Evolutionary conservation across 2,329 filamentous ascomycete species (phyloP), one percentile per base, ranked within the genome.

Genomic region (Dactylellina haptotyla): DNA sequence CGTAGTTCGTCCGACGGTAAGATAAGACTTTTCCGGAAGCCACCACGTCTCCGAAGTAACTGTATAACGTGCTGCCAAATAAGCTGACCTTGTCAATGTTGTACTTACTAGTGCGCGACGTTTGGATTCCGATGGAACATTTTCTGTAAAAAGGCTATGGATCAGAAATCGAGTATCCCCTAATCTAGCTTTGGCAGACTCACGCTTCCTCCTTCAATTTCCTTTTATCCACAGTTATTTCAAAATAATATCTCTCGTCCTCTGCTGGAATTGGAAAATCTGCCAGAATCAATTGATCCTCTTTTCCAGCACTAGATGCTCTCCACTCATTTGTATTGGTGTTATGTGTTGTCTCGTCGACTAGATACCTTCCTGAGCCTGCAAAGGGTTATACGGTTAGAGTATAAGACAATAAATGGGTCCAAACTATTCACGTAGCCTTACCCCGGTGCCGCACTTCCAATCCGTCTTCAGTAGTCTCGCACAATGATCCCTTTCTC

Each of bases 231-330:
- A 58, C 39, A 5, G 54, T 46, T 32, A 58, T 39, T 23, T 58
- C 54, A 20, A 58, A 58, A 23, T 58, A 58, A 25, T 58, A 46
- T n/a, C 54, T 45, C 16, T 58, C 37, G 6, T 18, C 37, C n/a
- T 58, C 54, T 2, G 25, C 54, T 20, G 54, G 39, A 6, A 58
- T 46, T 10, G 54, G 39, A 46, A 30, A 34, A 28, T 58, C 26
- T 10, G 54, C 28, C 30, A 58, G 25, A 6, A 58, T 58, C 6
- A 30, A 18, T 46, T 58, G 54, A 4, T 4, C 20, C 9, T 3
- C 34, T 30, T n/a, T n/a, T 58, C 37, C 46, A 4, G 39, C 39
- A 43, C 8, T 16, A 16, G 16, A 9, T 43, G 8, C 16, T 9
- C n/a, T 43, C 20, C 20, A n/a, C 16, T 20, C 20, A 5, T 3